Evolutionary conservation across 192 early-diverging fungal genomes (phyloP).

Genomic region (Gaertneriomyces sp.): DNA sequence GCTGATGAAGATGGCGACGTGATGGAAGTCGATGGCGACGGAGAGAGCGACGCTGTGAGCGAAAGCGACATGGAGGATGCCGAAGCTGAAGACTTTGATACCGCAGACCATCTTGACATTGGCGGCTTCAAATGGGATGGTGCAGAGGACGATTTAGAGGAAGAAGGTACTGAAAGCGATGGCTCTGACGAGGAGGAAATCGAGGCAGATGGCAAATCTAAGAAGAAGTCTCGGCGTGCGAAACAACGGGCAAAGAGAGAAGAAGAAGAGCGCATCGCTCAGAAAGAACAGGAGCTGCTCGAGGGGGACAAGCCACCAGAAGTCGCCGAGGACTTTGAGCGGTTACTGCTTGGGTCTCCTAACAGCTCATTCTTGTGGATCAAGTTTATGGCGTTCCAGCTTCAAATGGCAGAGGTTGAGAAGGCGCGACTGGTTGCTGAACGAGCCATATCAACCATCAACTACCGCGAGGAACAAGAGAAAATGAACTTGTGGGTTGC

Average conservation of each 20-base stretch:
- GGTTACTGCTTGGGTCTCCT: slow-evolving; percentile 88
- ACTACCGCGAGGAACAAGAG: slow-evolving; percentile 89
- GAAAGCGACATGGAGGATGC: slow-evolving; percentile 34
- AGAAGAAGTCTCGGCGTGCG: slow-evolving; percentile 49
- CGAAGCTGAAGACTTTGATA: slow-evolving; percentile 30
- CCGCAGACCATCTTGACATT: slow-evolving; percentile 28
- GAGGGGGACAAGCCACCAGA: slow-evolving; percentile 50
- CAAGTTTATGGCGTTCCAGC: slow-evolving; percentile 99
- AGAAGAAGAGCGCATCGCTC: slow-evolving; percentile 48
- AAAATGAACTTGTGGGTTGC: slow-evolving; percentile 98
- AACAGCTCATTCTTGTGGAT: slow-evolving; percentile 98
- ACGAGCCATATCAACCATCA: slow-evolving; percentile 88
- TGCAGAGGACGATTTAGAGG: slow-evolving; percentile 40
- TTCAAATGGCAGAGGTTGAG: slow-evolving; percentile 86
- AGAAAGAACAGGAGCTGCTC: slow-evolving; percentile 41
- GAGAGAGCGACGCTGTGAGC: slow-evolving; percentile 21
- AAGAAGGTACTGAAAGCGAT: slow-evolving; percentile 40
- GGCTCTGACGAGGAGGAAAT: slow-evolving; percentile 43
- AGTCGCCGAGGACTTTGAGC: slow-evolving; percentile 82
- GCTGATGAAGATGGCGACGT: slow-evolving; percentile 36
- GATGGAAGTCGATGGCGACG: slow-evolving; percentile 47
- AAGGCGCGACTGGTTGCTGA: slow-evolving; percentile 93
- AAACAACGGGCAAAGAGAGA: slow-evolving; percentile 59
- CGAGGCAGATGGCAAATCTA: slow-evolving; percentile 25
- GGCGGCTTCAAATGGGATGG: slow-evolving; percentile 53